Evolutionary conservation across 495 filamentous ascomycete genomes (phyloP).

Genomic region (Bacidia rubella): DNA sequence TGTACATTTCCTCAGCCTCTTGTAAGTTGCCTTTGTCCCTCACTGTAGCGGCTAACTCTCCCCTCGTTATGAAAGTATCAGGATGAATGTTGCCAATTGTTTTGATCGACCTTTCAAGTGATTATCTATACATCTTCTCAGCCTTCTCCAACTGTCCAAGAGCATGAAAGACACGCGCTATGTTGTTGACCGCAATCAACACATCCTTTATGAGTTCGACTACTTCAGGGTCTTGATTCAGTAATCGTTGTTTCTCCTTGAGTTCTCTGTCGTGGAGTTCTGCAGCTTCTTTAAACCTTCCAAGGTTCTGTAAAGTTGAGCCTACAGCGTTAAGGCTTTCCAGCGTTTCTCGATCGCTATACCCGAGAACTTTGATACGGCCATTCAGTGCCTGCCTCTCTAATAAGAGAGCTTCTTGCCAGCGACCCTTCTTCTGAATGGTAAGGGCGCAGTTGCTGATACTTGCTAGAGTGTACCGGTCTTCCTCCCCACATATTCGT

Average conservation of each 20-base stretch:
- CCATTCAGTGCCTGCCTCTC: conserved; percentile 10
- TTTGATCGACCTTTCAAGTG: not conserved
- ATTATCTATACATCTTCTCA: not conserved
- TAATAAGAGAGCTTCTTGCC: conserved; percentile 9
- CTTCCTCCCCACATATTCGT: conserved; percentile 13
- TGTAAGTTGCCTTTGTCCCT: not conserved
- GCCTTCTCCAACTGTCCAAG: not conserved
- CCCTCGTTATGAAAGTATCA: not conserved
- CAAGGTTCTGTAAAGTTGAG: not conserved
- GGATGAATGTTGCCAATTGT: not conserved
- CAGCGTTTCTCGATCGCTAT: conserved; percentile 20
- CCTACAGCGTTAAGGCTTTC: conserved; percentile 22
- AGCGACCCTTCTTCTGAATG: conserved; percentile 7
- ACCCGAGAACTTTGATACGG: conserved; percentile 18
- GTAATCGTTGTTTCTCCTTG: not conserved
- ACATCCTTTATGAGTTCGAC: not conserved
- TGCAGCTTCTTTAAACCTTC: conserved; percentile 17
- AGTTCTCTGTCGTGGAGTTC: conserved; percentile 6
- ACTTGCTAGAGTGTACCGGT: conserved; percentile 10
- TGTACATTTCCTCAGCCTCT: not conserved
- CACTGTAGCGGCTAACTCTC: not conserved
- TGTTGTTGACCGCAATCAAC: not conserved
- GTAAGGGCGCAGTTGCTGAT: conserved; percentile 4
- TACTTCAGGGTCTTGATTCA: not conserved
- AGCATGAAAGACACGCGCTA: not conserved